These are phyloP conservation scores for Pisolithus tinctorius DNA, from an alignment of 768 basidiomycete species.

Conservation along the genomic window DNA sequence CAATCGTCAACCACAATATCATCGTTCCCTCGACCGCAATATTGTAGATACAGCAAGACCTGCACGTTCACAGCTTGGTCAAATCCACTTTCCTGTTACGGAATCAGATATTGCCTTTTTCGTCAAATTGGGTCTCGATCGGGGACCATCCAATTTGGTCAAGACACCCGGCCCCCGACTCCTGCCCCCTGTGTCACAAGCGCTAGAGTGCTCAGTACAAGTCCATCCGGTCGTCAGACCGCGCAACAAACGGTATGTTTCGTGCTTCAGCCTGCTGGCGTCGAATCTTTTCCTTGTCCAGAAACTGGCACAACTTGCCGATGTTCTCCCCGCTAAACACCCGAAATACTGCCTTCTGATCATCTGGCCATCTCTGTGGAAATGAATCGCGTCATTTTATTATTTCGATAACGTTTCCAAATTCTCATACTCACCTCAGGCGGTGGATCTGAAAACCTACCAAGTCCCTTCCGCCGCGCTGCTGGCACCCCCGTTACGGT, in stretches of 20 bases:
- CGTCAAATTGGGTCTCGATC: too few species aligned
- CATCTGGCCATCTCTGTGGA: constrained; percentile 52
- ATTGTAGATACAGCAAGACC: too few species aligned
- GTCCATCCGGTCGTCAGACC: constrained; percentile 59
- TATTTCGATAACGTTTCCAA: background rate
- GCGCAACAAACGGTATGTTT: constrained; percentile 52
- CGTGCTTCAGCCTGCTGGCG: constrained; percentile 50
- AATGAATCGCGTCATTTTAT: constrained; percentile 1
- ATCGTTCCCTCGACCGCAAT: too few species aligned
- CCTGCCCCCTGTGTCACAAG: background rate
- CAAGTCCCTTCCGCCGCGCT: constrained; percentile 60
- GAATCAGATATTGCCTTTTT: too few species aligned
- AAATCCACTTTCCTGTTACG: too few species aligned
- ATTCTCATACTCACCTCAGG: constrained; percentile 42
- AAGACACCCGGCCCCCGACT: too few species aligned
- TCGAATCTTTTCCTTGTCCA: constrained; percentile 63
- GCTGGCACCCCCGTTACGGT: constrained; percentile 75
- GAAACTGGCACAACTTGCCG: constrained; percentile 50
- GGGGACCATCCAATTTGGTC: too few species aligned
- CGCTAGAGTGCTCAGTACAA: constrained; percentile 35
- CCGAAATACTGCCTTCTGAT: constrained; percentile 66
- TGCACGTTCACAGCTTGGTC: too few species aligned
- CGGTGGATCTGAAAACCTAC: constrained; percentile 68
- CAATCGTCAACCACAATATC: too few species aligned
- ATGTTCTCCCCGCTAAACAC: constrained; percentile 75